Conservation (phyloP, 2,329 filamentous ascomycete genomes). For the Verticillium alfalfae region DNA sequence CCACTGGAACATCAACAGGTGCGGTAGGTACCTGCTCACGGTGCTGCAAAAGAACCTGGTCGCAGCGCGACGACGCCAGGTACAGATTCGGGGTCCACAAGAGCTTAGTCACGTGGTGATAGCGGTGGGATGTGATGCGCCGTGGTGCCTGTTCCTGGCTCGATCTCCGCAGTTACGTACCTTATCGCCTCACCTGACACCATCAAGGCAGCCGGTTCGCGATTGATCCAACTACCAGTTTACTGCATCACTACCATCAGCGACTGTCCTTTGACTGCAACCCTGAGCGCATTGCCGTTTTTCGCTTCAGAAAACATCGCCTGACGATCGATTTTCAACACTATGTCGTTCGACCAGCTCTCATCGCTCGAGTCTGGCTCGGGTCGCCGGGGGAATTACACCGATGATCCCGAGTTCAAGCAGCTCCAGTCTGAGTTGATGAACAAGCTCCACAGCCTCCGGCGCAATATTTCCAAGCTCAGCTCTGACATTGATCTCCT, state of each 20-base stretch:
- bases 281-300: neutral
- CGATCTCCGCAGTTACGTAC: slow-evolving; percentile 1
- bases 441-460: slow-evolving; percentile 83
- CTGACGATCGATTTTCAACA: slow-evolving; percentile 2
- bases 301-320: neutral
- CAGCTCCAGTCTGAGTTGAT: slow-evolving; percentile 76
- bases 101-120: neutral
- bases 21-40: too few species aligned
- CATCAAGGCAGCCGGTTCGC: neutral
- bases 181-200: neutral
- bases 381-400: slow-evolving; percentile 65
- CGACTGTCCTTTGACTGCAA: neutral
- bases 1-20: neutral
- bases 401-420: slow-evolving; percentile 90
- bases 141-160: neutral
- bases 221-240: neutral
- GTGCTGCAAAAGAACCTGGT: neutral
- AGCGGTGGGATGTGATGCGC: neutral
- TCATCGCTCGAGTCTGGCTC: slow-evolving; percentile 75
- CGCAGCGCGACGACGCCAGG: neutral
- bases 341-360: slow-evolving; percentile 89
- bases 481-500: slow-evolving; percentile 79
- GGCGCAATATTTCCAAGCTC: slow-evolving; percentile 80
- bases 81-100: neutral
- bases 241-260: neutral